Conservation (phyloP, 1,139 yeast species). For the Yamadazyma atmosphaerica region DNA sequence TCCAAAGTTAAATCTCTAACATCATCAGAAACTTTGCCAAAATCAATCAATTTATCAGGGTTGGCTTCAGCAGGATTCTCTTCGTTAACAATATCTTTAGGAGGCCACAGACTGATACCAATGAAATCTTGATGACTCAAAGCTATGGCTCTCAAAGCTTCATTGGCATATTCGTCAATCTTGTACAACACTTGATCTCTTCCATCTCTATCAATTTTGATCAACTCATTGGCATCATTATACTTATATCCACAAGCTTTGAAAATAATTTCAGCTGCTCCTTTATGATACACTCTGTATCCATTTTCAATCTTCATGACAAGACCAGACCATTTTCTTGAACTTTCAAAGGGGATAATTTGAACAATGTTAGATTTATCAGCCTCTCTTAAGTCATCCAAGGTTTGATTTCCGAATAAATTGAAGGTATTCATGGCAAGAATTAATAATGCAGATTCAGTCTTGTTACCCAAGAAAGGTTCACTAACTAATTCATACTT, state of each 20-base stretch:
- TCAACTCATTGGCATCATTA: slow-evolving; percentile 17
- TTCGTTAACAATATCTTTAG: slow-evolving; percentile 36
- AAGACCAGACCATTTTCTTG: slow-evolving; percentile 90
- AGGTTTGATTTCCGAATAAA: slow-evolving; percentile 35
- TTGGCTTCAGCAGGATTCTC: slow-evolving; percentile 43
- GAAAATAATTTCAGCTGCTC: slow-evolving; percentile 90
- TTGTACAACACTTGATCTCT: slow-evolving; percentile 40
- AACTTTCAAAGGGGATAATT: slow-evolving; percentile 86
- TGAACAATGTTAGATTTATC: slow-evolving; percentile 53
- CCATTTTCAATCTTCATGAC: slow-evolving; percentile 53
- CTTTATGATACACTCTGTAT: slow-evolving; percentile 74
- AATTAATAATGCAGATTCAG: slow-evolving; percentile 84
- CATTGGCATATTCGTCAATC: slow-evolving; percentile 67
- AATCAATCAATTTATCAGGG: slow-evolving; percentile 44
- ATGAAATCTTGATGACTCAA: slow-evolving; percentile 74
- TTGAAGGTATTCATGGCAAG: slow-evolving; percentile 62
- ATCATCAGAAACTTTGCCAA: slow-evolving; percentile 17
- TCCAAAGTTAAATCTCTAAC: slow-evolving; percentile 50
- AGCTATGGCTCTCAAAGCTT: slow-evolving; percentile 83
- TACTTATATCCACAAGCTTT: slow-evolving; percentile 52
- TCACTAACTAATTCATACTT: slow-evolving; percentile 35
- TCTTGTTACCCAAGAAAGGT: slow-evolving; percentile 85
- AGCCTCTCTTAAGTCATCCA: slow-evolving; percentile 42
- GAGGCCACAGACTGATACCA: slow-evolving; percentile 62
- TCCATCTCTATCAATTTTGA: slow-evolving; percentile 26